phyloP scores from a whole-genome alignment of 2,329 filamentous ascomycete species.

The Alternaria rosae region DNA sequence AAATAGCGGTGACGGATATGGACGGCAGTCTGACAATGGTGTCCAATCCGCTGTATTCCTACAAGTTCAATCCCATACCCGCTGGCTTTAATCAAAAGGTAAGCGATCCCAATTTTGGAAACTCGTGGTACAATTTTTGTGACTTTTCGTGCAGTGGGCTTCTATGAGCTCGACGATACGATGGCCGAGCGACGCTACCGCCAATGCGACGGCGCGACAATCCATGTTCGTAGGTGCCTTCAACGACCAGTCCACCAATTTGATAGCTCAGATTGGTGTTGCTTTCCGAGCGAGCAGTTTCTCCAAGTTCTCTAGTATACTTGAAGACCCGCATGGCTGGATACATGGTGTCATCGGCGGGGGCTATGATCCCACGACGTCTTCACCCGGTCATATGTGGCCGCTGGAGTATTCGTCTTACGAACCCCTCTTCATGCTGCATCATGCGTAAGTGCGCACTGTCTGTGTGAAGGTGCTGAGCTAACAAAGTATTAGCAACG shows the following conservation, averaged over 20 bases:
- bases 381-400: conserved; percentile 69
- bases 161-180: conserved; percentile 36
- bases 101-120: background rate
- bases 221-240: conserved; percentile 17
- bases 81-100: conserved; percentile 38
- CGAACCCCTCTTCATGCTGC: conserved; percentile 67
- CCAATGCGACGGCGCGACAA: conserved; percentile 28
- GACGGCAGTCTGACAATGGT: conserved; percentile 26
- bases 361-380: conserved; percentile 17
- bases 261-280: conserved; percentile 48
- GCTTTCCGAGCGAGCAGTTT: conserved; percentile 18
- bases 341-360: conserved; percentile 56
- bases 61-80: conserved; percentile 34
- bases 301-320: conserved; percentile 45
- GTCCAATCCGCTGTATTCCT: conserved; percentile 41
- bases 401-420: conserved; percentile 76
- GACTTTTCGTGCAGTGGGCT: conserved; percentile 26
- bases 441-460: conserved; percentile 48
- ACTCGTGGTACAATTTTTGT: background rate
- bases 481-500: conserved; percentile 29
- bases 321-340: conserved; percentile 38
- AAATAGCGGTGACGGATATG: conserved; percentile 23
- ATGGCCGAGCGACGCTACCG: conserved; percentile 36
- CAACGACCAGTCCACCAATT: conserved; percentile 17
- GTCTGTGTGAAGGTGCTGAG: too few species aligned